Evolutionary conservation across 2,329 filamentous ascomycete genomes (phyloP).

Genomic region (Talaromyces atroroseus): DNA sequence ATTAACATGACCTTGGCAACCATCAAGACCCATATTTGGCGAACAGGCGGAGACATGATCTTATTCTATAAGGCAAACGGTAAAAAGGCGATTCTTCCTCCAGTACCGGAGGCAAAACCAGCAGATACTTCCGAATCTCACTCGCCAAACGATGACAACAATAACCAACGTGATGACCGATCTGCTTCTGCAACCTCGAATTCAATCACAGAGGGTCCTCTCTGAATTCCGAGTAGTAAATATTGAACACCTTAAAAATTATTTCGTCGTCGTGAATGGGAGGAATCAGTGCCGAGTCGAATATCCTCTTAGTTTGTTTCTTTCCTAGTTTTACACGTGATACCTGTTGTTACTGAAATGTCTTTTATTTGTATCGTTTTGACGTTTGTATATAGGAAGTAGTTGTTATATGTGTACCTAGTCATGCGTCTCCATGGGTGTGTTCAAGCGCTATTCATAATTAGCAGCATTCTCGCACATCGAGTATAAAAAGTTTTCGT

Average conservation of each 20-base stretch:
- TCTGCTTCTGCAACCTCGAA: constrained; percentile 3
- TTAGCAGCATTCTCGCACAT: not conserved
- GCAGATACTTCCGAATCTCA: not conserved
- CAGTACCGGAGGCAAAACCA: constrained; percentile 4
- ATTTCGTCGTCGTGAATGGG: no score
- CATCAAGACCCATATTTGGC: constrained; percentile 87
- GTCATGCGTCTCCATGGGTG: not conserved
- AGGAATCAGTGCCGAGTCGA: no score
- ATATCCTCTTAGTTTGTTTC: not conserved
- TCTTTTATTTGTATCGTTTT: not conserved
- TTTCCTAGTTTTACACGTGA: not conserved
- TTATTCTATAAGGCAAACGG: constrained; percentile 90
- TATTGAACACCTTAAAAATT: not conserved
- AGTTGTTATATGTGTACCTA: not conserved
- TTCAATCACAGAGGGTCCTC: constrained; percentile 2
- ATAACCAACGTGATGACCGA: constrained; percentile 3
- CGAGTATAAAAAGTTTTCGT: not conserved
- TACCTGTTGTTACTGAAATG: not conserved
- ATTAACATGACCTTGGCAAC: constrained; percentile 90
- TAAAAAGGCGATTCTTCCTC: constrained; percentile 51
- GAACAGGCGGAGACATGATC: constrained; percentile 86
- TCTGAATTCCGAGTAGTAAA: not conserved
- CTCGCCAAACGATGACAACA: not conserved
- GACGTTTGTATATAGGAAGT: not conserved
- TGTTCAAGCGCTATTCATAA: not conserved